Conservation (phyloP, 2,329 filamentous ascomycete species). For the Hansfordia pulvinata region DNA sequence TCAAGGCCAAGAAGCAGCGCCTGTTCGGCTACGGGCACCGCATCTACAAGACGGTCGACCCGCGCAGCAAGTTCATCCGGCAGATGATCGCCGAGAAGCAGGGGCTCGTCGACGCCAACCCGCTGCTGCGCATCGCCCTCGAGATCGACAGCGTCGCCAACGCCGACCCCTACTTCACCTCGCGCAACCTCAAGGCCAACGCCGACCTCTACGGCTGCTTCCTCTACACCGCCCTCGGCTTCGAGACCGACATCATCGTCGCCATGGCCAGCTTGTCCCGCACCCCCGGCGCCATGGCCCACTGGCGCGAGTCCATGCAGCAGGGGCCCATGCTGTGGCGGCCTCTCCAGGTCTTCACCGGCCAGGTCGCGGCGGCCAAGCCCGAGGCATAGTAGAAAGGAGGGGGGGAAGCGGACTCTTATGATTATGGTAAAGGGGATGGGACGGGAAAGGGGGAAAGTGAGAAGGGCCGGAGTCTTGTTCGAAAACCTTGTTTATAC, state of each 20-base stretch:
- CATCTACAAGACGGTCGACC: constrained; percentile 21
- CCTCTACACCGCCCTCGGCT: constrained; percentile 23
- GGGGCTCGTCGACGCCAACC: constrained; percentile 11
- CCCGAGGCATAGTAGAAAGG: too few relatives aligned
- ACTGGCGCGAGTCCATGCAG: constrained; percentile 14
- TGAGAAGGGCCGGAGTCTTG: too few relatives aligned
- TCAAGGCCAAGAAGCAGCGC: constrained; percentile 24
- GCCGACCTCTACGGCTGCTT: constrained; percentile 30
- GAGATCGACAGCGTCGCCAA: constrained; percentile 22
- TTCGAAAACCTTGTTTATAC: too few relatives aligned
- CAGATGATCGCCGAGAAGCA: constrained; percentile 11
- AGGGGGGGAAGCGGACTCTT: too few relatives aligned
- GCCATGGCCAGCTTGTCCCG: constrained; percentile 14
- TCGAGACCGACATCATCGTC: constrained; percentile 15
- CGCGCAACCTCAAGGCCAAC: constrained; percentile 23
- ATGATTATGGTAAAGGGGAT: too few relatives aligned
- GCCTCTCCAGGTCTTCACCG: constrained; percentile 2
- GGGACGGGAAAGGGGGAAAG: too few relatives aligned
- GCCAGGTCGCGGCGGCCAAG: background rate
- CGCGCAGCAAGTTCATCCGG: constrained; percentile 17
- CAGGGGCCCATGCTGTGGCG: constrained; percentile 2
- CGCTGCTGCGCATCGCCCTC: constrained; percentile 20
- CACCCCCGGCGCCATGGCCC: constrained; percentile 13
- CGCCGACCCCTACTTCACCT: constrained; percentile 21
- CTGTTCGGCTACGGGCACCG: constrained; percentile 29